Evolutionary conservation across 139 green algal genomes (phyloP).

Genomic region (Trebouxia sp.): DNA sequence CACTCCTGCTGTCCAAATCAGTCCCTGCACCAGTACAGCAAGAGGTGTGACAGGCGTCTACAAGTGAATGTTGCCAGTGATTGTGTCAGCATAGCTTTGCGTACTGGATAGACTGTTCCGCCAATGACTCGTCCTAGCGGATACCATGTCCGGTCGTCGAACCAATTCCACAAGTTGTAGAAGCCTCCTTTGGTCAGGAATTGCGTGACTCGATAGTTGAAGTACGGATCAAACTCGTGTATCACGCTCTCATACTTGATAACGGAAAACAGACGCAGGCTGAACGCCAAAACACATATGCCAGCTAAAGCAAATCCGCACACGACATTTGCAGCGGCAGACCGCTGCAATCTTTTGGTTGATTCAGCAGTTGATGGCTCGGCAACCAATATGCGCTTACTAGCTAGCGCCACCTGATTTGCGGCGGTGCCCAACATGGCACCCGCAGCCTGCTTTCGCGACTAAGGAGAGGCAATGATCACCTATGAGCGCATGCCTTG

Average conservation of each 20-base stretch:
- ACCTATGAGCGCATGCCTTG: background rate
- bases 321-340: constrained; percentile 16
- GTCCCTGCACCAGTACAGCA: constrained; percentile 54
- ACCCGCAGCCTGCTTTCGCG: background rate
- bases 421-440: background rate
- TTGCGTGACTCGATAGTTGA: constrained; percentile 86
- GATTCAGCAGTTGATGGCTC: constrained; percentile 22
- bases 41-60: background rate
- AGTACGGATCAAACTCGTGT: constrained; percentile 87
- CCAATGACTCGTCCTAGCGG: constrained; percentile 86
- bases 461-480: too few relatives aligned
- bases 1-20: constrained; percentile 89
- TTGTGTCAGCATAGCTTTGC: too few relatives aligned
- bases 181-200: constrained; percentile 85
- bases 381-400: constrained; percentile 4
- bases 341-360: constrained; percentile 14
- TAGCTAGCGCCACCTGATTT: background rate
- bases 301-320: constrained; percentile 44
- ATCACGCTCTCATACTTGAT: constrained; percentile 94
- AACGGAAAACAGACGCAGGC: constrained; percentile 87
- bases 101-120: constrained; percentile 87
- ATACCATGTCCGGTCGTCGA: constrained; percentile 91
- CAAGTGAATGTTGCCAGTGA: too few relatives aligned
- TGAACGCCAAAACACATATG: constrained; percentile 73
- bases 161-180: constrained; percentile 91